Evolutionary conservation across 2,329 filamentous ascomycete genomes (phyloP), one percentile per base, ranked within the genome.

Genomic region (Sarocladiaceae sp.): DNA sequence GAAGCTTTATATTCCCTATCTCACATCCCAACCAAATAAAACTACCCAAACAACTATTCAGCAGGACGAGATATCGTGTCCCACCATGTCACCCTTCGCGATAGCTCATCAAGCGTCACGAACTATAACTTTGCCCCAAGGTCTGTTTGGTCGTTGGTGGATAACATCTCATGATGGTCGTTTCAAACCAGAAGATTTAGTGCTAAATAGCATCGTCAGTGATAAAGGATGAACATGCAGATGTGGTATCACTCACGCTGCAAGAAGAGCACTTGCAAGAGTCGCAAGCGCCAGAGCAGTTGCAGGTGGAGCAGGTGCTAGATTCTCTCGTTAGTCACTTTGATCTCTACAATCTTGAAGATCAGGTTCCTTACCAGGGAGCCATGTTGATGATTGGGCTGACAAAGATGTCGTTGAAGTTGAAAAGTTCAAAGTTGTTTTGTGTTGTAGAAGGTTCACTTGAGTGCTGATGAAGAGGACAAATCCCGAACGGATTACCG

Each of bases 201-300:
- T 50, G 48, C 48, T 50, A 37, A n/a, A n/a, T n/a, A n/a, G n/a
- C n/a, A n/a, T n/a, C n/a, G n/a, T n/a, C n/a, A n/a, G n/a, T n/a
- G n/a, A n/a, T n/a, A n/a, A n/a, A n/a, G n/a, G n/a, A n/a, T n/a
- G n/a, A n/a, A n/a, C n/a, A n/a, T n/a, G n/a, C n/a, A n/a, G n/a
- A n/a, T n/a, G n/a, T n/a, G n/a, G n/a, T n/a, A n/a, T n/a, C n/a
- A 53, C 44, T 40, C 26, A 53, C 52, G 42, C 44, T 36, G 52
- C 52, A 53, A 50, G 52, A 42, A 26, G 31, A 8, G 52, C 52
- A 53, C 13, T 29, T 25, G 52, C 52, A 53, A 15, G 52, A 39
- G 3, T 53, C 35, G 52, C 52, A 53, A 33, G 44, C 13, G 52
- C 52, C 52, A 25, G 52, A 40, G 52, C 52, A 53, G 52, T 44